These are phyloP conservation scores for Candida sonorensis DNA, from an alignment of 805 yeast genomes.

Conservation along the genomic window DNA sequence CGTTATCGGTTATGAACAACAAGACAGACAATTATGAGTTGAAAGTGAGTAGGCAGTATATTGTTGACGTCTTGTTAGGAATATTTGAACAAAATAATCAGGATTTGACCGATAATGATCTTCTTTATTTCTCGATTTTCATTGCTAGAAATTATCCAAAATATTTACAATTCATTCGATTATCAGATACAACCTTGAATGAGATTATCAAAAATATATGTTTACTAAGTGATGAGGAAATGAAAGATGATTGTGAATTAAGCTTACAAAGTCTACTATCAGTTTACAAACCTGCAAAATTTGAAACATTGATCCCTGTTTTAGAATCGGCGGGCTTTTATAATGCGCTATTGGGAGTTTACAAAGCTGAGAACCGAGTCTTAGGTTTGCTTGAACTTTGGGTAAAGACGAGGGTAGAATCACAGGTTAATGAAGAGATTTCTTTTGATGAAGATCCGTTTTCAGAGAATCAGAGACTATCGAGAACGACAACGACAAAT, in stretches of 20 bases:
- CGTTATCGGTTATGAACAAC: conserved; percentile 16
- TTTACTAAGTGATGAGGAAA: conserved; percentile 24
- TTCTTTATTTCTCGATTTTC: conserved; percentile 51
- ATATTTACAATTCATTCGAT: conserved; percentile 71
- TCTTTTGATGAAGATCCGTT: no score
- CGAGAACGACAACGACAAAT: no score
- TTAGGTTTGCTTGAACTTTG: conserved; percentile 50
- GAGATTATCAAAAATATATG: conserved; percentile 46
- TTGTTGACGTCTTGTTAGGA: conserved; percentile 66
- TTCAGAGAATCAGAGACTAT: no score
- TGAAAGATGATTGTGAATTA: conserved; percentile 59
- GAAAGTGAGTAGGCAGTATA: conserved; percentile 62
- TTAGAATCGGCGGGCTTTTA: conserved; percentile 50
- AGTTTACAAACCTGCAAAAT: conserved; percentile 52
- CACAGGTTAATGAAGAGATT: background rate
- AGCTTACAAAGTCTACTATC: conserved; percentile 71
- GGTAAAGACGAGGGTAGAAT: conserved; percentile 24
- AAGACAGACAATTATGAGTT: conserved; percentile 20
- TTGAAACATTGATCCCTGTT: conserved; percentile 39
- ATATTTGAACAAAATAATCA: conserved; percentile 34
- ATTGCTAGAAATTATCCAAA: conserved; percentile 78
- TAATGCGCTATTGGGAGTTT: conserved; percentile 52
- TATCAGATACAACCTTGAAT: conserved; percentile 54
- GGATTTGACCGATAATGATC: conserved; percentile 26
- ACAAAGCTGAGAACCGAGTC: conserved; percentile 44